Conservation (phyloP, 2,329 filamentous ascomycete genomes). For the Colletotrichum tropicicola region DNA sequence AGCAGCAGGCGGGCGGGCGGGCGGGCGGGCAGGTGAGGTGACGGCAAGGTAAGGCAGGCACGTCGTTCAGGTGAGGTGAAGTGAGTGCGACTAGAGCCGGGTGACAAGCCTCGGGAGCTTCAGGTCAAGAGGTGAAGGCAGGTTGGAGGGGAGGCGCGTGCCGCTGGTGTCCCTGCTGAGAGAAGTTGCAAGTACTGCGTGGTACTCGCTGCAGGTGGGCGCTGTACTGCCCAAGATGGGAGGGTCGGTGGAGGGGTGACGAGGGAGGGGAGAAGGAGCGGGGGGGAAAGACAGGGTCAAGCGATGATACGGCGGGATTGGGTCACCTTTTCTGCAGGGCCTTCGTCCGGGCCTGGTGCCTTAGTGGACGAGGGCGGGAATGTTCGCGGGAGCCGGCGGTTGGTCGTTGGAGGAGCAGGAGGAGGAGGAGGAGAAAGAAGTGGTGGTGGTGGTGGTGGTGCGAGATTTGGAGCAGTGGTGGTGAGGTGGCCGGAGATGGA, state of each 20-base stretch:
- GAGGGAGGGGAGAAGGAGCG: slow-evolving; percentile 10
- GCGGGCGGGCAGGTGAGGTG: no score
- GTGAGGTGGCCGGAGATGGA: slow-evolving; percentile 1
- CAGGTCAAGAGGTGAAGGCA: no score
- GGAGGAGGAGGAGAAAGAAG: no score
- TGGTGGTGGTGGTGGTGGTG: neutral
- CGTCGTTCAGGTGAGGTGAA: neutral
- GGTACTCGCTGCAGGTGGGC: neutral
- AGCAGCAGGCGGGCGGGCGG: neutral
- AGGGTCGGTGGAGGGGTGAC: slow-evolving; percentile 17
- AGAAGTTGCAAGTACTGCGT: neutral
- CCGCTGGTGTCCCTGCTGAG: neutral
- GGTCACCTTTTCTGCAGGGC: slow-evolving; percentile 22
- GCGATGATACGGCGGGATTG: slow-evolving; percentile 18
- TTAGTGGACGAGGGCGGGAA: neutral
- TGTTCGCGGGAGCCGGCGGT: neutral
- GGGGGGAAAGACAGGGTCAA: slow-evolving; percentile 25
- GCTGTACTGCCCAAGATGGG: slow-evolving; percentile 13
- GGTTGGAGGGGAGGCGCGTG: neutral
- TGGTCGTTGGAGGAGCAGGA: no score
- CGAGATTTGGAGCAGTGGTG: neutral
- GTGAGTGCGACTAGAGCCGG: neutral
- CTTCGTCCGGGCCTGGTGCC: slow-evolving; percentile 4
- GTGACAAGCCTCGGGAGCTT: neutral
- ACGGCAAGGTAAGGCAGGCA: neutral